Evolutionary conservation across 306 rosid species (phyloP).

Genomic region (Aeschynomene evenia): DNA sequence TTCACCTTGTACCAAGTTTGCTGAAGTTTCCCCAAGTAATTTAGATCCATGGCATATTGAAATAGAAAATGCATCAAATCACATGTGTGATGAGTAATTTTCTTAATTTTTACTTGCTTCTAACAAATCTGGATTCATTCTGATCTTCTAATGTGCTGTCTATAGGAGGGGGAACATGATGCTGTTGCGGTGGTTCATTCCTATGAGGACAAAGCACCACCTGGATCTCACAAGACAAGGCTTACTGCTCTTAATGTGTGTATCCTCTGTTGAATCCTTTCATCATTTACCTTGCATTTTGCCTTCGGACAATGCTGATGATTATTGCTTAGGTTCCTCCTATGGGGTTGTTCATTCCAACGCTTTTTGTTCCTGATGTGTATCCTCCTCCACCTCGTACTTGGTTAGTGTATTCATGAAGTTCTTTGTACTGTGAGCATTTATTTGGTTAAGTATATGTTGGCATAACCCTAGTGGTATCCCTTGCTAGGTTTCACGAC

Average conservation of each 20-base stretch:
- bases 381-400: slow-evolving; percentile 96
- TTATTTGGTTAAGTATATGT: background rate
- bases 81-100: background rate
- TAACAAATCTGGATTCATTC: slow-evolving; percentile 19
- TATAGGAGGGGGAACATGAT: slow-evolving; percentile 82
- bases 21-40: slow-evolving; percentile 1
- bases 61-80: background rate
- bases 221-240: slow-evolving; percentile 86
- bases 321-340: slow-evolving; percentile 73
- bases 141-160: slow-evolving; percentile 24
- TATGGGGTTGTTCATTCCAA: slow-evolving; percentile 94
- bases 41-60: background rate
- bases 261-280: slow-evolving; percentile 25
- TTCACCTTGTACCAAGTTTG: slow-evolving; percentile 1
- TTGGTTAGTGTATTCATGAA: slow-evolving; percentile 55
- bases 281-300: slow-evolving; percentile 17
- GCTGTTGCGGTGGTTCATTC: slow-evolving; percentile 78
- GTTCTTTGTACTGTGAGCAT: slow-evolving; percentile 24
- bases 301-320: slow-evolving; percentile 15
- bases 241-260: slow-evolving; percentile 82
- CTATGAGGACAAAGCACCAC: slow-evolving; percentile 66
- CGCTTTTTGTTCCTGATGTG: slow-evolving; percentile 81
- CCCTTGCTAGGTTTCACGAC: slow-evolving; percentile 68
- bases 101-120: slow-evolving; percentile 23
- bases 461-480: slow-evolving; percentile 22